Evolutionary conservation across 164 flowering plant species (phyloP).

Genomic region (Magnolia kwangsiensis): DNA sequence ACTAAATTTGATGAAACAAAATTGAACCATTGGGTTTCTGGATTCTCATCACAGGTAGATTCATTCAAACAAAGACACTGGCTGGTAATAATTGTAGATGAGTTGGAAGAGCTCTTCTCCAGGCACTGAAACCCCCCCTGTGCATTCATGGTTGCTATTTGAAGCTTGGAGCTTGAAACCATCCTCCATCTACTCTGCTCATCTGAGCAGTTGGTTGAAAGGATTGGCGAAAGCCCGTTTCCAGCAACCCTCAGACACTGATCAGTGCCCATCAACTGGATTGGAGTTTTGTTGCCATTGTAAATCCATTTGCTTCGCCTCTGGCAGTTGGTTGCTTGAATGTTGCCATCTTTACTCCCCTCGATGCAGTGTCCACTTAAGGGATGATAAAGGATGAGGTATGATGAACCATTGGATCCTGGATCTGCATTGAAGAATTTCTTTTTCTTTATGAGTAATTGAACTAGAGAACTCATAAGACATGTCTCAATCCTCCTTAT

Average conservation of each 20-base stretch:
- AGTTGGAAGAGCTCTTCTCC: conserved; percentile 19
- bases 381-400: conserved; percentile 31
- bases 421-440: conserved; percentile 22
- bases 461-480: background rate
- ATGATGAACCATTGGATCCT: conserved; percentile 7
- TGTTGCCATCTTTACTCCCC: background rate
- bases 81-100: conserved; percentile 26
- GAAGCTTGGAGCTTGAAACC: conserved; percentile 30
- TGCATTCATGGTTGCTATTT: conserved; percentile 31
- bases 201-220: conserved; percentile 35
- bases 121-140: conserved; percentile 35
- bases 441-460: background rate
- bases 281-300: conserved; percentile 16
- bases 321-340: background rate
- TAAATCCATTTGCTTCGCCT: conserved; percentile 20
- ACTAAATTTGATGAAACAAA: conserved; percentile 27
- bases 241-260: conserved; percentile 31
- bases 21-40: conserved; percentile 51
- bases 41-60: conserved; percentile 25
- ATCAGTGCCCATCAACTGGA: conserved; percentile 25
- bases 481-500: too few relatives aligned
- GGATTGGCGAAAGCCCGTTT: conserved; percentile 22
- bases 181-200: conserved; percentile 28
- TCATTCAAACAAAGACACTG: conserved; percentile 35
- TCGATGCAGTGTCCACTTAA: conserved; percentile 5